Evolutionary conservation across 2,329 filamentous ascomycete species (phyloP).

Genomic region (Calonectria leucothoes): DNA sequence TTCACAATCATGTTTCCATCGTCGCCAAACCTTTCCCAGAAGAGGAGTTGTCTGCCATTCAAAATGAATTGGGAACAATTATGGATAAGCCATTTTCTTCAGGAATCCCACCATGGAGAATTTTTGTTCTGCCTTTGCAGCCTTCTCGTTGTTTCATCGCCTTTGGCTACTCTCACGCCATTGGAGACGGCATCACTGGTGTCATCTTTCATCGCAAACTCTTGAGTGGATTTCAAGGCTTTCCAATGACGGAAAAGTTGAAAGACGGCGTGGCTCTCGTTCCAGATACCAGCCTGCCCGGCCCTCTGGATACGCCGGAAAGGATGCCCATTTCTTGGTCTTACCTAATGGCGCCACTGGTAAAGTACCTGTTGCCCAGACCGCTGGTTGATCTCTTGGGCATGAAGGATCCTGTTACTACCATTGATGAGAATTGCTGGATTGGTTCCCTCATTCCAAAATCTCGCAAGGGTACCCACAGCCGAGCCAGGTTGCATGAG

Average conservation of each 20-base stretch:
- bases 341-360: constrained; percentile 33
- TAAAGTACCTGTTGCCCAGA: constrained; percentile 23
- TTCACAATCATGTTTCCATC: constrained; percentile 34
- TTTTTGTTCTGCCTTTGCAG: constrained; percentile 29
- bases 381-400: constrained; percentile 29
- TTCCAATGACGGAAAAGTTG: neutral
- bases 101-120: constrained; percentile 37
- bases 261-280: constrained; percentile 1
- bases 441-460: constrained; percentile 28
- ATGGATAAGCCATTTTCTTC: constrained; percentile 15
- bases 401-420: constrained; percentile 23
- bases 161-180: constrained; percentile 37
- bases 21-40: neutral
- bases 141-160: constrained; percentile 28
- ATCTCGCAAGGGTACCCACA: constrained; percentile 20
- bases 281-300: constrained; percentile 14
- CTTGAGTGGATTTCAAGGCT: neutral
- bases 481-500: constrained; percentile 29
- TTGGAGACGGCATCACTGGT: constrained; percentile 38
- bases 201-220: constrained; percentile 37
- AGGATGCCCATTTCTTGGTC: constrained; percentile 39
- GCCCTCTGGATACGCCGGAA: constrained; percentile 37
- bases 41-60: neutral
- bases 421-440: constrained; percentile 34
- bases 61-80: neutral